Evolutionary conservation across 169 alveolate genomes (phyloP).

Genomic region (Cryptosporidium xiaoi): DNA sequence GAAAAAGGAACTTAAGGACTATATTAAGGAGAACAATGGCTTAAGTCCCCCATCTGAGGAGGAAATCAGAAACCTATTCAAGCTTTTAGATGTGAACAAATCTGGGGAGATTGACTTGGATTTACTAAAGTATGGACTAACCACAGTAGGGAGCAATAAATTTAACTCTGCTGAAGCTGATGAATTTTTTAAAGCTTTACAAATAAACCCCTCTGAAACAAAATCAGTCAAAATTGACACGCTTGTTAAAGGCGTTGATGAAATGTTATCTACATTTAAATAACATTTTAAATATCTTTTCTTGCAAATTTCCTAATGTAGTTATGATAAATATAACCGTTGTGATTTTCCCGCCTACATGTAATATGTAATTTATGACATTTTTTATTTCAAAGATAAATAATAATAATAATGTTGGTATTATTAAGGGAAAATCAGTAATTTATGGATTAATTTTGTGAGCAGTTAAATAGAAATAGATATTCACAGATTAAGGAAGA

Average conservation of each 20-base stretch:
- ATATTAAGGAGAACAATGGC: not conserved
- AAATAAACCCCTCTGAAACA: constrained; percentile 19
- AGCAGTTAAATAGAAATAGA: too few relatives aligned
- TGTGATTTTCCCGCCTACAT: constrained; percentile 57
- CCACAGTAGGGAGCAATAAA: constrained; percentile 40
- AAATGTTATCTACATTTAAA: constrained; percentile 7
- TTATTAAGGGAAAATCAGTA: too few relatives aligned
- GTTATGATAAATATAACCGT: too few relatives aligned
- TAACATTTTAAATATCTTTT: not conserved
- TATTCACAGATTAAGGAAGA: too few relatives aligned
- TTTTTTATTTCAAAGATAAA: not conserved
- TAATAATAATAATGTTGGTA: too few relatives aligned
- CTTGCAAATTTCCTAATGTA: not conserved
- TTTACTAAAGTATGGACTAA: constrained; percentile 43
- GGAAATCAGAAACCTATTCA: constrained; percentile 13
- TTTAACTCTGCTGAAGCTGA: constrained; percentile 15
- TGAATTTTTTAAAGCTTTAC: constrained; percentile 19
- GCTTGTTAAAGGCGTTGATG: not conserved
- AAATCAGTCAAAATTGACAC: constrained; percentile 14
- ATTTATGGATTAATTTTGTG: too few relatives aligned
- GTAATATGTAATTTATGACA: not conserved
- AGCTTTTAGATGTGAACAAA: constrained; percentile 38
- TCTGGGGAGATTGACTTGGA: constrained; percentile 46
- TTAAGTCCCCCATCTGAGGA: constrained; percentile 11
- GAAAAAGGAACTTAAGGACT: constrained; percentile 35